Percentiles rank a stretch among this genome's conserved stretches.
phyloP scores from a whole-genome alignment of 805 yeast genomes.

The Teunomyces lycoperdinae region DNA sequence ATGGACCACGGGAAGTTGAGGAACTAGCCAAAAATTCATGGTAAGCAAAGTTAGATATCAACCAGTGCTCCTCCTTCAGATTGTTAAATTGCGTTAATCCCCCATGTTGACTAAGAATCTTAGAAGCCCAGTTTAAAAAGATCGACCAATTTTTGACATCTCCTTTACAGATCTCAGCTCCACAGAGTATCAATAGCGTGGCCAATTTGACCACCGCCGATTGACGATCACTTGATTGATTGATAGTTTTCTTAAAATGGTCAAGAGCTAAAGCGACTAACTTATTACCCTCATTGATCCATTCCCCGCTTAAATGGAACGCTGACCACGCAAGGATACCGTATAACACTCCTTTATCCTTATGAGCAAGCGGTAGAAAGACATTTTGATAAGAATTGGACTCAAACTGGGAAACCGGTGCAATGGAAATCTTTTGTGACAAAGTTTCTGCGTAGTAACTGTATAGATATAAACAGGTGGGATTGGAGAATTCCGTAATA shows the following conservation, averaged over 20 bases:
- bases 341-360: slow-evolving; percentile 48
- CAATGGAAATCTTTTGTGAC: slow-evolving; percentile 43
- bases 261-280: slow-evolving; percentile 48
- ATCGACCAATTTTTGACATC: slow-evolving; percentile 76
- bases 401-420: slow-evolving; percentile 41
- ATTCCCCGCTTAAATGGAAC: slow-evolving; percentile 45
- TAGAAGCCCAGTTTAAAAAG: slow-evolving; percentile 63
- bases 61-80: slow-evolving; percentile 64
- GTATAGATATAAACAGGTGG: slow-evolving; percentile 33
- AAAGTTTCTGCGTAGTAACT: slow-evolving; percentile 49
- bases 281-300: slow-evolving; percentile 47
- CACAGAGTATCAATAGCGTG: slow-evolving; percentile 62
- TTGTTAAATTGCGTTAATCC: slow-evolving; percentile 54
- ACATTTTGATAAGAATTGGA: slow-evolving; percentile 52
- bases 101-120: slow-evolving; percentile 57
- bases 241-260: slow-evolving; percentile 28
- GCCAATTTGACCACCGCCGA: slow-evolving; percentile 52
- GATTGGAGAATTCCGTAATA: slow-evolving; percentile 16
- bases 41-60: slow-evolving; percentile 74
- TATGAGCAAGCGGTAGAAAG: slow-evolving; percentile 54
- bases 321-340: slow-evolving; percentile 57
- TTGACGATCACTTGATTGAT: slow-evolving; percentile 25
- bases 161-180: slow-evolving; percentile 82
- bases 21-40: slow-evolving; percentile 73
- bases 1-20: slow-evolving; percentile 57